These are phyloP conservation scores for Phytophthora macrochlamydospora DNA, from an alignment of 352 stramenopile genomes.

Conservation along the genomic window DNA sequence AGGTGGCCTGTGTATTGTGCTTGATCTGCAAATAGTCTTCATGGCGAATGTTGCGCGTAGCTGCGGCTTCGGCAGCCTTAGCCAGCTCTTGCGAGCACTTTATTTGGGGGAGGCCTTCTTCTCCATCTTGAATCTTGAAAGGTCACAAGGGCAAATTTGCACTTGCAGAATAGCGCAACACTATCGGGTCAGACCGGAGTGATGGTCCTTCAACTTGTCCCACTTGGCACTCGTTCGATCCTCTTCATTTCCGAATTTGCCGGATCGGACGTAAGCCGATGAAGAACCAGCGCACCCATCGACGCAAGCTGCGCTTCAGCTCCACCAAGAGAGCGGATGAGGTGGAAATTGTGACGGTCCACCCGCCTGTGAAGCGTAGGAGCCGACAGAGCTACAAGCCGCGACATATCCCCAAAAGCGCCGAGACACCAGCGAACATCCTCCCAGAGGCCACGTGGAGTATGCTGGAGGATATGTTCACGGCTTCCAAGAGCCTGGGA, in stretches of 20 bases:
- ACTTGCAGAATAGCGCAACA: no score
- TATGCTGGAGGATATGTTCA: conserved; percentile 42
- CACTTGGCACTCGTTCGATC: neutral
- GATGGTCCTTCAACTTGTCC: conserved; percentile 31
- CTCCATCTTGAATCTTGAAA: no score
- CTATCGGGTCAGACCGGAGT: conserved; percentile 17
- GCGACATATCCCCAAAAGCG: neutral
- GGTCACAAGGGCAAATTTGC: no score
- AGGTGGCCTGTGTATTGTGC: no score
- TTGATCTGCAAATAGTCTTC: no score
- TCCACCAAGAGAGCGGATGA: conserved; percentile 11
- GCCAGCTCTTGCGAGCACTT: no score
- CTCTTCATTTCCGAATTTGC: conserved; percentile 39
- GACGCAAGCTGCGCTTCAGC: conserved; percentile 36
- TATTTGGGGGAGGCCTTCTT: no score
- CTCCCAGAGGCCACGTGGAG: conserved; percentile 39
- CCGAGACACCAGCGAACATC: neutral
- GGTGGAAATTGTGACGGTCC: conserved; percentile 19
- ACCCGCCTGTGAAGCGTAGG: conserved; percentile 22
- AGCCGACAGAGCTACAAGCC: conserved; percentile 18
- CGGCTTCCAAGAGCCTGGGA: conserved; percentile 48
- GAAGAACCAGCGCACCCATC: conserved; percentile 25
- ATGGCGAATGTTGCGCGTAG: no score
- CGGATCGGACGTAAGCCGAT: conserved; percentile 21
- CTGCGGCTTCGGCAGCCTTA: no score